Base-by-base conservation (phyloP, 768 basidiomycete genomes). In the Rhodocollybia butyracea region DNA sequence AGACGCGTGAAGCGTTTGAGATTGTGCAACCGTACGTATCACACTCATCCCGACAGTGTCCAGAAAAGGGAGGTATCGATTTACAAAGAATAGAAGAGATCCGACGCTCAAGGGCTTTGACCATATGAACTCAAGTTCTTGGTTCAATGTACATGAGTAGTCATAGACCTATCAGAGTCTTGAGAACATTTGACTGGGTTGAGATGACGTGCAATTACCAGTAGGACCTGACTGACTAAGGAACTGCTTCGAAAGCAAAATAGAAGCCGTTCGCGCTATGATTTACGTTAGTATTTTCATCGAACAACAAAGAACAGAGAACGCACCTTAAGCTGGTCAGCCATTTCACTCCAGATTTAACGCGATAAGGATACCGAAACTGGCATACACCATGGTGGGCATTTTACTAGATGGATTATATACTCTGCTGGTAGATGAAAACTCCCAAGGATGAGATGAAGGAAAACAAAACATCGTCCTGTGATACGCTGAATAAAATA, bases 51-150 rank as follows among this genome's bases (percentile, higher is more conserved):
- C 43, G 34, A 73, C 64, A 2, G 70, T 73, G 55, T 74, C 73
- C 19, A 74, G 57, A 53, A 74, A 73, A 5, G 74, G 74, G 10
- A 72, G 60, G 55, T 76, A 76, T 29, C 74, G 69, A 60, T 76
- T 76, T 36, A 74, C 59, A 32, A 72, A 64, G 63, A 74, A 76
- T 7, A 76, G 60, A 26, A 69, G 34, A 2, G 67, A 65, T 21
- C 70, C 68, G 26, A 70, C 40, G 6, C 66, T 59, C 57, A 68
- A 61, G 3, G 70, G 64, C 45, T 61, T 52, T 15, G 56, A 64
- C 74, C 73, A 74, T 17, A 72, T 69, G 48, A 69, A 66, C 40
- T 67, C 64, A 12, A 73, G 71, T 65, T 74, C 73, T 57, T 69
- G 66, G 55, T 72, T 68, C 17, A 74, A 57, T 0, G 72, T 74